Evolutionary conservation across 78 protist species (phyloP).

Genomic region (Planoprotostelium fungivorum): DNA sequence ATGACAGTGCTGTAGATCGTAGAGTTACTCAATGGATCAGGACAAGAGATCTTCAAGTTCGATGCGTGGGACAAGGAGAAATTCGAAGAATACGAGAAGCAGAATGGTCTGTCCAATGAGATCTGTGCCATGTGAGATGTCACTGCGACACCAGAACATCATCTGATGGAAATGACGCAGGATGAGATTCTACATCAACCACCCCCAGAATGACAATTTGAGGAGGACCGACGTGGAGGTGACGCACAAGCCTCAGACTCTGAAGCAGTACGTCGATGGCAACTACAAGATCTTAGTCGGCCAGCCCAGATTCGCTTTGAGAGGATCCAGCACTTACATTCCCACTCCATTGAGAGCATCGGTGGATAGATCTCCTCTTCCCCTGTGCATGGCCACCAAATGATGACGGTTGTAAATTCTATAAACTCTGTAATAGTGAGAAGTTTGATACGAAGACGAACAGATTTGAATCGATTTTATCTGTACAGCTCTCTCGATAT

Average conservation of each 20-base stretch:
- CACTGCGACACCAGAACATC: neutral
- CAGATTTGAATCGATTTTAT: too few relatives aligned
- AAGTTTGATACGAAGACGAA: too few relatives aligned
- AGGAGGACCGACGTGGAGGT: neutral
- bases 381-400: too few relatives aligned
- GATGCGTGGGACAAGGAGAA: neutral
- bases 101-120: neutral
- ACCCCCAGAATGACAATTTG: neutral
- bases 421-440: too few relatives aligned
- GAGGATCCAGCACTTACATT: neutral
- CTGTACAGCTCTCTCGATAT: too few relatives aligned
- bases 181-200: neutral
- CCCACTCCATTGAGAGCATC: neutral
- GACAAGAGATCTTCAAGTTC: neutral
- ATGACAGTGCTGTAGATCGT: neutral
- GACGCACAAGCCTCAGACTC: neutral
- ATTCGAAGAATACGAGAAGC: neutral
- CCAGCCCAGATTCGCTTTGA: neutral
- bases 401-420: too few relatives aligned
- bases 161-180: neutral
- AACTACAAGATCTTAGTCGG: neutral
- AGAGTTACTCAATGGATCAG: neutral
- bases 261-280: neutral
- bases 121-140: neutral
- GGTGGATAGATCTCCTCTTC: too few relatives aligned